Conservation (phyloP, 225 moss, liverwort and hornwort genomes). For the Marchantia paleacea region DNA sequence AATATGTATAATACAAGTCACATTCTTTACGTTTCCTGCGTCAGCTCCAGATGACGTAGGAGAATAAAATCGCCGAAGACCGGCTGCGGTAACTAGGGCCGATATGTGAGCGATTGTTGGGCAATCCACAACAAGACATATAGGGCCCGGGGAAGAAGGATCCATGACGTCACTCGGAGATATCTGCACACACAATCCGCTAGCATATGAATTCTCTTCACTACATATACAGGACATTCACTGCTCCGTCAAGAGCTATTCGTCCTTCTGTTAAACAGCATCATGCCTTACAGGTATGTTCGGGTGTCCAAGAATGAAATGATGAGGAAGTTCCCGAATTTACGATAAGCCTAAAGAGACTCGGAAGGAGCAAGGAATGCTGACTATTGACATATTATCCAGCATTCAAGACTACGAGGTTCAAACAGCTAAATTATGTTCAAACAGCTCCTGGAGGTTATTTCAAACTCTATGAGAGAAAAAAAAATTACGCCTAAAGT, state of each 20-base stretch:
- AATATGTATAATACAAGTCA: slow-evolving; percentile 79
- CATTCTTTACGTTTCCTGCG: slow-evolving; percentile 49
- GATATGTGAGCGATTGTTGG: slow-evolving; percentile 58
- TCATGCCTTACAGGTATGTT: not conserved
- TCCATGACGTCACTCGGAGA: slow-evolving; percentile 91
- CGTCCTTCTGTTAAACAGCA: not conserved
- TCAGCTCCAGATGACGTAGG: slow-evolving; percentile 28
- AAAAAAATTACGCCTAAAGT: too few species aligned
- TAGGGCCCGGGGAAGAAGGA: slow-evolving; percentile 93
- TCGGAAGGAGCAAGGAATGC: too few species aligned
- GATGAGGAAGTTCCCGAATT: too few species aligned
- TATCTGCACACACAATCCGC: slow-evolving; percentile 50
- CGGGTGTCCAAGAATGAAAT: too few species aligned
- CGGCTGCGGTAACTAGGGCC: slow-evolving; percentile 56
- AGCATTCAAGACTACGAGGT: too few species aligned
- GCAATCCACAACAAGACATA: slow-evolving; percentile 87
- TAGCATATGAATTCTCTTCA: not conserved
- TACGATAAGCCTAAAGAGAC: too few species aligned
- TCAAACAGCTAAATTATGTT: too few species aligned
- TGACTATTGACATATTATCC: too few species aligned
- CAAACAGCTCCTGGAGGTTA: too few species aligned
- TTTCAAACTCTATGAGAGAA: too few species aligned
- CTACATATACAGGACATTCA: not conserved
- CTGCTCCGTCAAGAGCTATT: not conserved
- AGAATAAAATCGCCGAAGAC: slow-evolving; percentile 51